Evolutionary conservation across 106 monocot species (phyloP), one percentile per base, ranked within the genome.

Genomic region (Dioscorea alata): DNA sequence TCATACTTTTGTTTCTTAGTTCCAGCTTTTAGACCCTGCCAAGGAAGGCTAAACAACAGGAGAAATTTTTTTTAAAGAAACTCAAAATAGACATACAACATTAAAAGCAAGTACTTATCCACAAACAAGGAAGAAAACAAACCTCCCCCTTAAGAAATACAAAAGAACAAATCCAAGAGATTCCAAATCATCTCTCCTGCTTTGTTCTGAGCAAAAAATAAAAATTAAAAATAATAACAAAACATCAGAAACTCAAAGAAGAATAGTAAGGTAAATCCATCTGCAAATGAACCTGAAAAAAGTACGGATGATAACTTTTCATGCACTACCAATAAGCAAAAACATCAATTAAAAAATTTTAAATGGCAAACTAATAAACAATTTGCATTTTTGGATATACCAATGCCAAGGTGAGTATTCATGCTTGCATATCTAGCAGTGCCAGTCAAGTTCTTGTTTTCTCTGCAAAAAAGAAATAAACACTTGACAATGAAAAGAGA

Each of bases 341-440:
- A 2, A 51, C 4, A 51, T 13, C 17, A 13, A 12, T 51, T 51
- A 61, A 12, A 61, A 61, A 10, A 23, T 15, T 15, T 22, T 61
- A 61, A 61, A n/a, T 12, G 28, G 0, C 10, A 13, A 61, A 28
- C 3, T 28, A 28, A 28, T 28, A 28, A 28, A 28, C 28, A 28
- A 28, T 28, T 28, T 28, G 28, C 28, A 28, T 28, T 28, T 28
- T 10, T 61, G 25, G 7, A 63, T 67, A 68, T 74, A 80, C 80
- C 80, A 65, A 80, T 74, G 62, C 80, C 80, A 64, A 80, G 69
- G 64, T 79, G 79, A 8, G 79, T 79, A 31, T 79, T 79, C 73
- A 74, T 63, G 68, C 79, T 79, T 49, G 79, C 79, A 69, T 79
- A 79, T 73, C 79, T 73, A 57, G 79, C 79, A 21, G 79, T 79